phyloP scores from a whole-genome alignment of 1,284 basidiomycete species.

The Heliocybe sulcata region DNA sequence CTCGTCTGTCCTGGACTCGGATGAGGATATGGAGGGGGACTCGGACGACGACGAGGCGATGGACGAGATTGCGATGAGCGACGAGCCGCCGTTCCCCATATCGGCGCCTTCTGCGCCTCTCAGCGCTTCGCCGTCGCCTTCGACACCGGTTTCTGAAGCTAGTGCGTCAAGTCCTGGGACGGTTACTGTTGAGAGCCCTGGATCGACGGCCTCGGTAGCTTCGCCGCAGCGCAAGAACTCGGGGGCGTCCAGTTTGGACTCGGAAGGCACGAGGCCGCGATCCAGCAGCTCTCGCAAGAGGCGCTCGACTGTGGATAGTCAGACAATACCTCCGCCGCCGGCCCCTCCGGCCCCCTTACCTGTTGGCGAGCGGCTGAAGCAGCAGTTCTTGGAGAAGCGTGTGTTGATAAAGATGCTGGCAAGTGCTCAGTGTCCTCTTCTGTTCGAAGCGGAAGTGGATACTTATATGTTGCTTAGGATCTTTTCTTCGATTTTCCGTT shows the following conservation, averaged over 20 bases:
- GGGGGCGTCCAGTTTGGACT: constrained; percentile 21
- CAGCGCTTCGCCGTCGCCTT: neutral
- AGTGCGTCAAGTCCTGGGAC: constrained; percentile 18
- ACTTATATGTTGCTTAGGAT: constrained; percentile 57
- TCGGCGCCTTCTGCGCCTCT: constrained; percentile 4
- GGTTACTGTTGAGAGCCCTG: constrained; percentile 21
- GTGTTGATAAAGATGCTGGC: constrained; percentile 75
- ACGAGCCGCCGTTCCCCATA: constrained; percentile 25
- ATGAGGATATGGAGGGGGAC: constrained; percentile 66
- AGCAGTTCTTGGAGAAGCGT: constrained; percentile 62
- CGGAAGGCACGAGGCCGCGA: constrained; percentile 26
- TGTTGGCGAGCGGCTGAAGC: constrained; percentile 76
- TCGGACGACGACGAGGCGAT: constrained; percentile 63
- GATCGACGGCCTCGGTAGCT: constrained; percentile 19
- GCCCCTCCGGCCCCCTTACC: constrained; percentile 21
- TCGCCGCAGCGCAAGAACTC: constrained; percentile 17
- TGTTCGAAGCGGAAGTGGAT: too few relatives aligned
- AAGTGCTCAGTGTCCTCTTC: constrained; percentile 20
- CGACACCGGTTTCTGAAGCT: constrained; percentile 13
- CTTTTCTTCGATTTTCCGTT: constrained; percentile 95
- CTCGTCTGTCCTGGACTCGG: constrained; percentile 55
- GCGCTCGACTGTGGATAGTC: constrained; percentile 26
- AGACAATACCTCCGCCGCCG: constrained; percentile 3
- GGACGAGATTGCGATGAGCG: constrained; percentile 72
- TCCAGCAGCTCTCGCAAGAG: constrained; percentile 45